These are phyloP conservation scores for Thraustochytrium striatum DNA, from an alignment of 352 stramenopile genomes.

Conservation along the genomic window DNA sequence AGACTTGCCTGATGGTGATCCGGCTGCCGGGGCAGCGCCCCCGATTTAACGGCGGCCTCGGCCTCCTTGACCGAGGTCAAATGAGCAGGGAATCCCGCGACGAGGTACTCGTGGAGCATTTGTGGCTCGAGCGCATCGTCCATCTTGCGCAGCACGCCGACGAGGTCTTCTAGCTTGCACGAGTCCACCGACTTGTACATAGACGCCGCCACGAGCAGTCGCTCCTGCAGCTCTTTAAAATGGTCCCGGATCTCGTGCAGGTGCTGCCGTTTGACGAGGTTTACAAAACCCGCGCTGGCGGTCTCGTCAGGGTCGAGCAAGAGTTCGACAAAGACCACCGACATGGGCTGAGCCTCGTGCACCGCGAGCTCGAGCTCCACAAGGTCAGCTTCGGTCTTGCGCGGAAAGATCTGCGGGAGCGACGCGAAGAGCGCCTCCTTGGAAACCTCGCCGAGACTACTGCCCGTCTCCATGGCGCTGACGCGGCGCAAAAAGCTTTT, in stretches of 20 bases:
- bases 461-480: slow-evolving; percentile 22
- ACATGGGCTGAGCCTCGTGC: slow-evolving; percentile 35
- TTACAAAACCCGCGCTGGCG: neutral
- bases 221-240: slow-evolving; percentile 1
- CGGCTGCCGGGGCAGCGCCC: no score
- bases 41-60: neutral
- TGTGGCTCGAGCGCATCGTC: neutral
- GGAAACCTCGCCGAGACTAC: slow-evolving; percentile 36
- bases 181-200: neutral
- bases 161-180: slow-evolving; percentile 30
- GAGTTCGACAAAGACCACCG: slow-evolving; percentile 44
- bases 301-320: neutral
- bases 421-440: slow-evolving; percentile 35
- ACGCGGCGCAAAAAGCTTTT: slow-evolving; percentile 11
- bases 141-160: neutral
- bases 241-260: slow-evolving; percentile 20
- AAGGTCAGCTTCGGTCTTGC: slow-evolving; percentile 4
- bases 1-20: neutral
- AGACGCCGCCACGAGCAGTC: slow-evolving; percentile 18
- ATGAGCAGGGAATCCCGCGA: neutral
- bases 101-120: neutral
- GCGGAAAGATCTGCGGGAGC: slow-evolving; percentile 15
- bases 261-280: slow-evolving; percentile 34
- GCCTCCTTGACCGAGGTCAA: neutral
- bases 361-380: slow-evolving; percentile 33